Percentiles rank a stretch among this genome's conserved stretches.
phyloP scores from a whole-genome alignment of 2,329 filamentous ascomycete genomes.

The Nemania abortiva region DNA sequence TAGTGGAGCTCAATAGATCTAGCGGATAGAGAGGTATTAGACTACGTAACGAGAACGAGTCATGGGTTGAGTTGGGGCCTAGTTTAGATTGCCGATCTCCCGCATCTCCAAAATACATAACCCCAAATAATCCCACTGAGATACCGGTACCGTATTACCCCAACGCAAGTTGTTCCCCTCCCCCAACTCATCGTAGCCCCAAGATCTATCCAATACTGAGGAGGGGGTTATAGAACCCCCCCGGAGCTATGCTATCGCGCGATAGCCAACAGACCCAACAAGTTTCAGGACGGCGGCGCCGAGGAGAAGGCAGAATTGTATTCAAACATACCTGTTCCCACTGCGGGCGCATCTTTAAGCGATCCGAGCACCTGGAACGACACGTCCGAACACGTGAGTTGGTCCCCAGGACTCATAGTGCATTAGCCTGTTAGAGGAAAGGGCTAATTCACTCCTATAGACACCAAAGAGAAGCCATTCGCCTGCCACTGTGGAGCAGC shows the following conservation, averaged over 20 bases:
- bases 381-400: constrained; percentile 20
- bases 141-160: neutral
- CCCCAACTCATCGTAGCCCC: constrained; percentile 11
- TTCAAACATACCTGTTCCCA: constrained; percentile 9
- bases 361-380: constrained; percentile 18
- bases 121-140: neutral
- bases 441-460: neutral
- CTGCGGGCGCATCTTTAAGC: constrained; percentile 16
- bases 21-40: neutral
- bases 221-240: neutral
- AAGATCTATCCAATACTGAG: neutral
- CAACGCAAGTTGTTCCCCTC: constrained; percentile 8
- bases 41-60: neutral
- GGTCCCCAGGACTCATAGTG: neutral
- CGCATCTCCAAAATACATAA: neutral
- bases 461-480: constrained; percentile 26
- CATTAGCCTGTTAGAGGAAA: neutral
- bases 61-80: neutral
- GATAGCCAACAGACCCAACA: constrained; percentile 2
- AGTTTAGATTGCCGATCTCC: neutral
- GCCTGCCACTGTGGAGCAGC: constrained; percentile 11
- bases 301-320: neutral
- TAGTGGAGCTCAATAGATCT: neutral
- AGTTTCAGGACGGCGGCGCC: neutral
- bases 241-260: constrained; percentile 8